Percentiles rank a stretch among this genome's conserved stretches.
Evolutionary conservation across 2,329 filamentous ascomycete species (phyloP).

Genomic region (Aspergillus oerlinghausenensis): DNA sequence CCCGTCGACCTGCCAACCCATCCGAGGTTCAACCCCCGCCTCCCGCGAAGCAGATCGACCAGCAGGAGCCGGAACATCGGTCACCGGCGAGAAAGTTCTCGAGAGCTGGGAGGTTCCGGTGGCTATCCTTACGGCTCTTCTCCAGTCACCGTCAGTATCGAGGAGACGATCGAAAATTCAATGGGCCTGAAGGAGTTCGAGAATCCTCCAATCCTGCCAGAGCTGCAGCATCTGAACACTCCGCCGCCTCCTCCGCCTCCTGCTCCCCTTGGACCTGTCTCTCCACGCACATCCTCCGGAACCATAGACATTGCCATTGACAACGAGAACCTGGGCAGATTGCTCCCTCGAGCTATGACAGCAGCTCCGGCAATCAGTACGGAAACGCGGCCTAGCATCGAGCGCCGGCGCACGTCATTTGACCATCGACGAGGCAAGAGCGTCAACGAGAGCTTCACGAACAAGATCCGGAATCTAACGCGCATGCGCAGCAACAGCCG

Average conservation of each 20-base stretch:
- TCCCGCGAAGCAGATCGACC: conserved; percentile 39
- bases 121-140: conserved; percentile 26
- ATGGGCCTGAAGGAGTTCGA: conserved; percentile 18
- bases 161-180: conserved; percentile 47
- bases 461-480: conserved; percentile 50
- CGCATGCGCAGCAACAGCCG: conserved; percentile 56
- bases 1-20: conserved; percentile 36
- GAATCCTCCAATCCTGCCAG: conserved; percentile 51
- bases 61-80: conserved; percentile 31
- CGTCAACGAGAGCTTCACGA: conserved; percentile 54
- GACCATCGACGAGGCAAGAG: conserved; percentile 51
- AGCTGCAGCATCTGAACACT: conserved; percentile 57
- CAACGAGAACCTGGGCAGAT: conserved; percentile 31
- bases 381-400: conserved; percentile 23
- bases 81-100: conserved; percentile 29
- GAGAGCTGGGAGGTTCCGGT: conserved; percentile 18
- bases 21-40: conserved; percentile 36
- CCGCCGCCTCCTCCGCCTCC: conserved; percentile 46
- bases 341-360: conserved; percentile 34
- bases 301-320: conserved; percentile 41
- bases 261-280: conserved; percentile 19
- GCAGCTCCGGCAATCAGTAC: conserved; percentile 28
- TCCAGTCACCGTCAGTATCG: conserved; percentile 49
- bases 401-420: conserved; percentile 40
- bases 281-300: conserved; percentile 33